Conservation (phyloP, 345 rosid species). For the Corymbia maculata region DNA sequence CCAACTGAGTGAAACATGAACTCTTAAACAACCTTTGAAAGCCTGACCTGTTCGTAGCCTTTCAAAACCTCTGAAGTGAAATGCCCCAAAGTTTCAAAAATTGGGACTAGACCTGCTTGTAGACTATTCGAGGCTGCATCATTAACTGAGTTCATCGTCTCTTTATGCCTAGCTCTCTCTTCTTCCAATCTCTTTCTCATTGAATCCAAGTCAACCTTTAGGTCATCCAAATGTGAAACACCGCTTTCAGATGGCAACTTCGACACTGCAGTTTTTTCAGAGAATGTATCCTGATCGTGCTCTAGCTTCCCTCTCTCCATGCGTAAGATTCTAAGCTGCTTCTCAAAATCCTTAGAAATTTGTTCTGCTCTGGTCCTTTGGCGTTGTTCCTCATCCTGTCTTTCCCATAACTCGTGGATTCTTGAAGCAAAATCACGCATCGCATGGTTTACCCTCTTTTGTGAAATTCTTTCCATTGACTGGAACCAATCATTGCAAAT, state of each 20-base stretch:
- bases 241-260: constrained; percentile 50
- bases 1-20: background rate
- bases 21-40: background rate
- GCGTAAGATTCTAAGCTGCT: constrained; percentile 41
- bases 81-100: constrained; percentile 70
- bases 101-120: constrained; percentile 74
- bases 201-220: constrained; percentile 83
- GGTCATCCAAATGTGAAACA: constrained; percentile 64
- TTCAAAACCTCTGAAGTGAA: constrained; percentile 71
- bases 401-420: constrained; percentile 75
- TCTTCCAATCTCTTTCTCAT: constrained; percentile 70
- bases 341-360: constrained; percentile 71
- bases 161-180: constrained; percentile 72
- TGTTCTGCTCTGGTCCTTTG: constrained; percentile 78
- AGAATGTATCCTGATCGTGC: constrained; percentile 46
- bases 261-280: constrained; percentile 50
- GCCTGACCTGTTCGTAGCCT: constrained; percentile 64
- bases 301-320: constrained; percentile 53
- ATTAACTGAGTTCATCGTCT: constrained; percentile 52
- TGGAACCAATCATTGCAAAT: constrained; percentile 91
- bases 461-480: constrained; percentile 61
- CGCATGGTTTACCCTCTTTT: constrained; percentile 46
- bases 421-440: constrained; percentile 62
- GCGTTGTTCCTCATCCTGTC: constrained; percentile 74
- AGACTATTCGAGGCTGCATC: constrained; percentile 76